These are phyloP conservation scores for Suillus subaureus DNA, from an alignment of 768 basidiomycete genomes.

Conservation along the genomic window DNA sequence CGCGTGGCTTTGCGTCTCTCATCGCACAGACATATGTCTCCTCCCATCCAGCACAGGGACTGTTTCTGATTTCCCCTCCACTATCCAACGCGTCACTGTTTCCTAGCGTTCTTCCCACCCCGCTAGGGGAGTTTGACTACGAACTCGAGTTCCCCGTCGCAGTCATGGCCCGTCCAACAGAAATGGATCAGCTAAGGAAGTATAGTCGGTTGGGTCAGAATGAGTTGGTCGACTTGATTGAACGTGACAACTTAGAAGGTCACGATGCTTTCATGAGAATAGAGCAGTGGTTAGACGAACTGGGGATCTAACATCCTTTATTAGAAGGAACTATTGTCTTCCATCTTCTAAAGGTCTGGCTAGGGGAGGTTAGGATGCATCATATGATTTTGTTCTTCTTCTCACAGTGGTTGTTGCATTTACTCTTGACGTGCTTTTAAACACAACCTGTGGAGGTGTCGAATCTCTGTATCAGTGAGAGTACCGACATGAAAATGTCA, in stretches of 20 bases:
- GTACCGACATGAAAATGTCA: background rate
- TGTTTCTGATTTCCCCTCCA: constrained; percentile 64
- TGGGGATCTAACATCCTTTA: constrained; percentile 44
- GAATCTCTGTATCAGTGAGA: background rate
- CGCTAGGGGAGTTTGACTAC: constrained; percentile 55
- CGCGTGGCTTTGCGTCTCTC: constrained; percentile 49
- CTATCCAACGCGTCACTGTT: constrained; percentile 40
- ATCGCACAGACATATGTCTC: constrained; percentile 71
- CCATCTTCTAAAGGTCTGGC: background rate
- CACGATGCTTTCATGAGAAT: constrained; percentile 43
- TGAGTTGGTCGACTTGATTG: constrained; percentile 40
- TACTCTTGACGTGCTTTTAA: background rate
- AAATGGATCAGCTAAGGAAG: constrained; percentile 36
- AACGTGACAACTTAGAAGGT: constrained; percentile 38
- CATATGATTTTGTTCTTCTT: background rate
- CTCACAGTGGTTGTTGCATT: background rate
- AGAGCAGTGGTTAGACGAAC: constrained; percentile 57
- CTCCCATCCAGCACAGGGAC: constrained; percentile 61
- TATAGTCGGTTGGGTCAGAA: constrained; percentile 45
- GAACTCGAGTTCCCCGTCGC: constrained; percentile 66
- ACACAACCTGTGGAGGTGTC: background rate
- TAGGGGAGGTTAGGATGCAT: background rate
- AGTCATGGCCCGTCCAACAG: constrained; percentile 42
- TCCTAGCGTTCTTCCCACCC: constrained; percentile 33
- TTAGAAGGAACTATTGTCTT: background rate